phyloP scores from a whole-genome alignment of 805 yeast species.

The Suhomyces sp. region DNA sequence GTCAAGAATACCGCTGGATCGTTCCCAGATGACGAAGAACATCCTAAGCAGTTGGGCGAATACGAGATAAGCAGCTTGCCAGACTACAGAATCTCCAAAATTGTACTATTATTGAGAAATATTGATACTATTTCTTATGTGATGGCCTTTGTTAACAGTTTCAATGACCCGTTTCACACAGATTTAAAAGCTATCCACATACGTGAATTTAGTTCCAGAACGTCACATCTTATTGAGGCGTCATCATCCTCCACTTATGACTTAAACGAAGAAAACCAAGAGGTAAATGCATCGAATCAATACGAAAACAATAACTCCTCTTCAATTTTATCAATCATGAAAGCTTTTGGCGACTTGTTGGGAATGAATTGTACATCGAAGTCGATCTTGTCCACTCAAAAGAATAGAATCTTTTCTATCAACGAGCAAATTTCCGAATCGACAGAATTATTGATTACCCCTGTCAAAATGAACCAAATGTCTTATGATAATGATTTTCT shows the following conservation, averaged over 20 bases:
- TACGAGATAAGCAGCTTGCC: conserved; percentile 14
- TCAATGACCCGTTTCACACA: conserved; percentile 18
- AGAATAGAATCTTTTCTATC: conserved; percentile 27
- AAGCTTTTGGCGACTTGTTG: conserved; percentile 31
- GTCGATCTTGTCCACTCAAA: conserved; percentile 31
- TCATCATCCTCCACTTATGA: conserved; percentile 35
- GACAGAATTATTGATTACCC: conserved; percentile 26
- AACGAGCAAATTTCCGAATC: conserved; percentile 29
- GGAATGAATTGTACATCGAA: conserved; percentile 25
- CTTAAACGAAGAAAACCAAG: conserved; percentile 7
- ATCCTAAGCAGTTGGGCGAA: conserved; percentile 4
- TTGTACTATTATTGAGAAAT: conserved; percentile 26
- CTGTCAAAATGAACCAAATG: conserved; percentile 17
- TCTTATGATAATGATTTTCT: conserved; percentile 18
- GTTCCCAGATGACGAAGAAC: neutral
- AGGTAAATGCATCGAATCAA: conserved; percentile 15
- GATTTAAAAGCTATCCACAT: conserved; percentile 52
- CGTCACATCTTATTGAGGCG: conserved; percentile 67
- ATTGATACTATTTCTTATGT: conserved; percentile 33
- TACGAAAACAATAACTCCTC: conserved; percentile 27
- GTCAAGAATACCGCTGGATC: conserved; percentile 3
- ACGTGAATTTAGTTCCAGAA: conserved; percentile 61
- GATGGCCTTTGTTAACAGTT: conserved; percentile 30
- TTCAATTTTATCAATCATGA: conserved; percentile 33
- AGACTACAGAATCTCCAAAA: conserved; percentile 20